phyloP scores from a whole-genome alignment of 768 basidiomycete genomes.

The Amyloporia xantha region DNA sequence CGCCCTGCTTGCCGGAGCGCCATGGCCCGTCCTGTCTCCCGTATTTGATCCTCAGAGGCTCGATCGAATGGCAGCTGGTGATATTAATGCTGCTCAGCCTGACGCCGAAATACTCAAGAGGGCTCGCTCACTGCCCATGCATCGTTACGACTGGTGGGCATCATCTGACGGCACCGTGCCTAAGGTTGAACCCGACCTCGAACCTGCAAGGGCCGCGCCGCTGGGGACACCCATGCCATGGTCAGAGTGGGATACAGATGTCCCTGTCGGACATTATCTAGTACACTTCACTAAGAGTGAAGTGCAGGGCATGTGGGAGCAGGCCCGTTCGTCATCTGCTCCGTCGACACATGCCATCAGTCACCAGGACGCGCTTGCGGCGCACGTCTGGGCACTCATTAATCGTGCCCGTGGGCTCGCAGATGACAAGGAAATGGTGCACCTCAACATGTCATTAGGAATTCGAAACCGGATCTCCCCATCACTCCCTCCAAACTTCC shows the following conservation, averaged over 20 bases:
- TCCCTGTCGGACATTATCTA: slow-evolving; percentile 7
- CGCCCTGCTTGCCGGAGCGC: slow-evolving; percentile 4
- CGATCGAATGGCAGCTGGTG: slow-evolving; percentile 25
- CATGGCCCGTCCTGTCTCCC: slow-evolving; percentile 17
- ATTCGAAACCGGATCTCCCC: slow-evolving; percentile 18
- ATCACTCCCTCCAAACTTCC: slow-evolving; percentile 18
- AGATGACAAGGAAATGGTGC: slow-evolving; percentile 15
- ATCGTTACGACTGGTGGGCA: slow-evolving; percentile 10
- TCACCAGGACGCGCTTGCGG: slow-evolving; percentile 31
- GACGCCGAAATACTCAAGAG: slow-evolving; percentile 19
- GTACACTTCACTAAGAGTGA: slow-evolving; percentile 17
- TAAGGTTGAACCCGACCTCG: slow-evolving; percentile 4
- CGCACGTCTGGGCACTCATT: slow-evolving; percentile 30
- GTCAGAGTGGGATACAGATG: slow-evolving; percentile 7
- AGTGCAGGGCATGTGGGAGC: slow-evolving; percentile 28
- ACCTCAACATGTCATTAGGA: slow-evolving; percentile 25
- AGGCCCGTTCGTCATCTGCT: no score
- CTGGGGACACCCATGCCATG: slow-evolving; percentile 5
- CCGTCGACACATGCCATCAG: slow-evolving; percentile 20
- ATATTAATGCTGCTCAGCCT: slow-evolving; percentile 22
- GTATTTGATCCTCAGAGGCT: slow-evolving; percentile 26
- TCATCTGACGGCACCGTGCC: background rate
- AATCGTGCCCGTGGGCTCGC: slow-evolving; percentile 24
- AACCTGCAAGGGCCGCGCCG: slow-evolving; percentile 3
- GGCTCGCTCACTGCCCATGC: slow-evolving; percentile 6